Base-by-base conservation (phyloP, 2,329 filamentous ascomycete genomes). In the Fusarium hostae region DNA sequence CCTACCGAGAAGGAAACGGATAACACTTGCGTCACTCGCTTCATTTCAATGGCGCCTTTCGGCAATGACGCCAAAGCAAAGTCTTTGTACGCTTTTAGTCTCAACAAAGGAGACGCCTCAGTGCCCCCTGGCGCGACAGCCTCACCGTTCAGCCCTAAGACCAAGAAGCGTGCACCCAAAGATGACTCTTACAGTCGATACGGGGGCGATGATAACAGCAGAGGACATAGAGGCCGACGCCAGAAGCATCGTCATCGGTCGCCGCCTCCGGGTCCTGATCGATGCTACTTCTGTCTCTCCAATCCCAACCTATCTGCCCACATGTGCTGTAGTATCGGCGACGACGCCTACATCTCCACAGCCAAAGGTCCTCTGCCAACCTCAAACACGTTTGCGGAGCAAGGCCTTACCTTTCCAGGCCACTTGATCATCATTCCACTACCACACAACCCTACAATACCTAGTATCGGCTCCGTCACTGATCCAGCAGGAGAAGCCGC, bases 261-360 rank as follows among this genome's bases (percentile, higher is more conserved):
- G 9, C 90, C 91, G 16, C 90, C 89, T 10, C 90, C 90, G 0
- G 90, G 91, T 0, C 94, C 94, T 4, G 91, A 91, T 57, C 88
- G 92, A 76, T 99, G 96, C 83, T 99, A 96, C 85, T 98, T 99
- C 84, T 99, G 96, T 79, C 87, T 99, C 15, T 95, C 94, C 9
- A 98, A 97, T 80, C 90, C 92, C 9, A 92, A 92, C 67, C 85
- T 96, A 47, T 92, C 93, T 57, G 92, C 91, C 3, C 95, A 99
- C 82, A 92, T 99, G 81, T 92, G 98, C 76, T 92, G 92, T 72
- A 94, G 92, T 30, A 95, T 99, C 71, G 96, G 93, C 58, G 91
- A 94, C 22, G 92, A 97, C 66, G 88, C 90, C 59, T 98, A 98
- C 80, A 83, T 98, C 59, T 97, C 96, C 32, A 96, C 92, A 28